phyloP scores from a whole-genome alignment of 2,329 filamentous ascomycete species.

The Mycosphaerella sp. region DNA sequence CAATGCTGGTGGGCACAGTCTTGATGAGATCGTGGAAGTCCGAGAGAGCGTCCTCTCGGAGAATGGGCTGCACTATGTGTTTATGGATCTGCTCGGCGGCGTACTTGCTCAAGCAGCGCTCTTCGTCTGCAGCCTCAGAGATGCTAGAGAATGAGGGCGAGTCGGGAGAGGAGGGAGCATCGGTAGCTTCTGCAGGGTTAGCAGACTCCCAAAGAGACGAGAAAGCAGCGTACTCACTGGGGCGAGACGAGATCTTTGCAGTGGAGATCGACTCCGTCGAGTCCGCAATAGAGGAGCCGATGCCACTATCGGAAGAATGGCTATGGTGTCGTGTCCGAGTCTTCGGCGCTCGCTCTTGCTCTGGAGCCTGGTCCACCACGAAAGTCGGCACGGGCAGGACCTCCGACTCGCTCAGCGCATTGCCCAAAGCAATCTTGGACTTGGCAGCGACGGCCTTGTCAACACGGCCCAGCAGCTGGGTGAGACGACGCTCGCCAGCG shows the following conservation, averaged over 20 bases:
- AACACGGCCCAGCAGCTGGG: constrained; percentile 40
- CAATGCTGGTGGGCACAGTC: constrained; percentile 71
- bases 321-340: constrained; percentile 49
- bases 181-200: constrained; percentile 2
- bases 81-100: constrained; percentile 74
- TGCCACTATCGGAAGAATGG: constrained; percentile 77
- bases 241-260: constrained; percentile 22
- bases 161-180: constrained; percentile 6
- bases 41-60: constrained; percentile 65
- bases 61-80: constrained; percentile 69
- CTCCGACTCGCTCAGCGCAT: constrained; percentile 44
- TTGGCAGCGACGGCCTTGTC: constrained; percentile 39
- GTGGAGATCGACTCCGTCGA: constrained; percentile 23
- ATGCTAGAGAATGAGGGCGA: constrained; percentile 42
- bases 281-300: constrained; percentile 68
- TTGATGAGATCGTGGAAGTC: constrained; percentile 74
- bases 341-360: constrained; percentile 26
- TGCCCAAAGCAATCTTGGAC: constrained; percentile 31
- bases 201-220: neutral
- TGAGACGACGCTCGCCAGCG: constrained; percentile 40
- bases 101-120: constrained; percentile 54
- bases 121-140: constrained; percentile 38
- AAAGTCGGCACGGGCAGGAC: constrained; percentile 45
- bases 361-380: constrained; percentile 35
- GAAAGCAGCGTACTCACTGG: constrained; percentile 21